These are phyloP conservation scores for Colletotrichum trifolii DNA, from an alignment of 2,329 filamentous ascomycete genomes.

Conservation along the genomic window DNA sequence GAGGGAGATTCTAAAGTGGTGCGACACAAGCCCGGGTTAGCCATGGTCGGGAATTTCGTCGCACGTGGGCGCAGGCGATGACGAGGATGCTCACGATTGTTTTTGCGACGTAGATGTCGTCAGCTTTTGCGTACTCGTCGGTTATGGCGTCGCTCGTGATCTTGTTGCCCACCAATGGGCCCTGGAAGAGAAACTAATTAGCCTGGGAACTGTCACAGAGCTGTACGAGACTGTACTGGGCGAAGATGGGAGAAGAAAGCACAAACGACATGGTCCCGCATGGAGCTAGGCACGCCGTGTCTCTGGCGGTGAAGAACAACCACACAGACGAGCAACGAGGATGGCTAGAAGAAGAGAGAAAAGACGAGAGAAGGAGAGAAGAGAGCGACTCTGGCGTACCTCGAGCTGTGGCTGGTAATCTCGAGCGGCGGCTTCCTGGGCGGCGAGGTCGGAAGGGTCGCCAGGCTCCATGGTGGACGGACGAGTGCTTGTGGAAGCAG, in stretches of 20 bases:
- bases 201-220: not conserved
- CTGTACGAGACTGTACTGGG: too few species aligned
- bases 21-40: slow-evolving; percentile 13
- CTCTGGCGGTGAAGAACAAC: not conserved
- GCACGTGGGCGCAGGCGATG: slow-evolving; percentile 8
- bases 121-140: slow-evolving; percentile 88
- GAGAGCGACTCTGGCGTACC: slow-evolving; percentile 52
- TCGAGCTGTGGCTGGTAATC: slow-evolving; percentile 68
- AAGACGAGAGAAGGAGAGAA: not conserved
- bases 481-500: slow-evolving; percentile 50
- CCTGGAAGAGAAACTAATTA: slow-evolving; percentile 61
- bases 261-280: not conserved
- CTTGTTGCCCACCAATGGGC: slow-evolving; percentile 83
- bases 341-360: not conserved
- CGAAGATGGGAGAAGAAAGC: too few species aligned
- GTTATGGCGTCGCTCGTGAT: slow-evolving; percentile 81
- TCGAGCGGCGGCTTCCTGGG: slow-evolving; percentile 70
- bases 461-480: slow-evolving; percentile 39
- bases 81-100: slow-evolving; percentile 73
- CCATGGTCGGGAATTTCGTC: slow-evolving; percentile 30
- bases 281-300: not conserved
- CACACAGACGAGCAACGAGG: not conserved
- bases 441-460: slow-evolving; percentile 58
- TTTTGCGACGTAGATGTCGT: slow-evolving; percentile 86
- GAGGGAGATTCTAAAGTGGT: slow-evolving; percentile 74